These are phyloP conservation scores for Aspergillus pseudoglaucus DNA, from an alignment of 2,329 filamentous ascomycete genomes.

Conservation along the genomic window DNA sequence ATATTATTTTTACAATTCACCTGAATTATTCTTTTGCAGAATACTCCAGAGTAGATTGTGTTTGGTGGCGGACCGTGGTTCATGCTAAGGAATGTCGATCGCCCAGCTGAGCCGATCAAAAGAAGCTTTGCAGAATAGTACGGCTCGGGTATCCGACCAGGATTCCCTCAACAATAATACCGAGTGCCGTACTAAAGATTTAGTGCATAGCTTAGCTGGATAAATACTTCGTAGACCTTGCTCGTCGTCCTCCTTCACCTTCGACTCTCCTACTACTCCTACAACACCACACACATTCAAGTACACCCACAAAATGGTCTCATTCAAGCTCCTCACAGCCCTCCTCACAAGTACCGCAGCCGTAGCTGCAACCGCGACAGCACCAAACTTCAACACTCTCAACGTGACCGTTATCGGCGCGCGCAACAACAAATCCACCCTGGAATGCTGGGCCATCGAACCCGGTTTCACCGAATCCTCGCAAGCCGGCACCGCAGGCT, in stretches of 20 bases:
- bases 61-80: neutral
- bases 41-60: too few relatives aligned
- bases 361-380: constrained; percentile 1
- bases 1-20: neutral
- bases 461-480: constrained; percentile 28
- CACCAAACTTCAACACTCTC: constrained; percentile 18
- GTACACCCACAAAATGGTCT: constrained; percentile 8
- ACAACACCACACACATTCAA: neutral
- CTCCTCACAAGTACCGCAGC: constrained; percentile 7
- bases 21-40: neutral
- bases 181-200: too few relatives aligned
- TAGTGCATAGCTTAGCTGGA: neutral
- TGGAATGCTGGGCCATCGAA: constrained; percentile 44
- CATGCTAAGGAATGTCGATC: neutral
- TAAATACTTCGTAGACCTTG: neutral
- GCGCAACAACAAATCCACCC: constrained; percentile 31
- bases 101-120: neutral
- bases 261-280: neutral
- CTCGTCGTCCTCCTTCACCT: neutral
- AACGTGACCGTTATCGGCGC: constrained; percentile 40
- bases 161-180: too few relatives aligned
- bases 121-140: neutral
- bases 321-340: constrained; percentile 6
- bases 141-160: neutral
- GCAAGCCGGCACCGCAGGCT: constrained; percentile 27